Percentiles rank a stretch among this genome's conserved stretches.
Evolutionary conservation across 2,329 filamentous ascomycete genomes (phyloP).

Genomic region (Sphaerulina vaccinii): DNA sequence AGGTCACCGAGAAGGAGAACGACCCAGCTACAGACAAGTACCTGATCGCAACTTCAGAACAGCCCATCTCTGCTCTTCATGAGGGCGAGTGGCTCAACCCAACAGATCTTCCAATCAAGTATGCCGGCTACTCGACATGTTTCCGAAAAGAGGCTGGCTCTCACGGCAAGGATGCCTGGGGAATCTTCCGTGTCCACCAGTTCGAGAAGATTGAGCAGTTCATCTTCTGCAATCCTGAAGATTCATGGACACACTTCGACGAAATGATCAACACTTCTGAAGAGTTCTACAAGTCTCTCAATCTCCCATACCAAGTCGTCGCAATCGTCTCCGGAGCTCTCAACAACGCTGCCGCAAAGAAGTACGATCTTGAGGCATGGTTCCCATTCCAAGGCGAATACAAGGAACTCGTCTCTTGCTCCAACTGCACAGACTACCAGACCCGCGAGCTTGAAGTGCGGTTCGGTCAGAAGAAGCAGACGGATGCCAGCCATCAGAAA

Average conservation of each 20-base stretch:
- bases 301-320: slow-evolving; percentile 86
- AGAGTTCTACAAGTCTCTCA: slow-evolving; percentile 89
- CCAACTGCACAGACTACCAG: slow-evolving; percentile 98
- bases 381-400: slow-evolving; percentile 96
- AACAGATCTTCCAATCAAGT: slow-evolving; percentile 85
- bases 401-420: slow-evolving; percentile 96
- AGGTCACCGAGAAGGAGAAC: slow-evolving; percentile 81
- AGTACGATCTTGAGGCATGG: slow-evolving; percentile 95
- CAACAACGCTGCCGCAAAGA: slow-evolving; percentile 87
- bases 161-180: slow-evolving; percentile 92
- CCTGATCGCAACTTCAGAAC: slow-evolving; percentile 81
- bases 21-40: slow-evolving; percentile 80
- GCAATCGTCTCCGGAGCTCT: slow-evolving; percentile 94
- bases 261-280: slow-evolving; percentile 88
- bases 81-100: slow-evolving; percentile 88
- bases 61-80: slow-evolving; percentile 84
- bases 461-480: slow-evolving; percentile 82
- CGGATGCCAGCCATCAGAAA: slow-evolving; percentile 71
- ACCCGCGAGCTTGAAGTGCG: slow-evolving; percentile 90
- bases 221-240: slow-evolving; percentile 76
- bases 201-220: slow-evolving; percentile 94
- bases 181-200: slow-evolving; percentile 95
- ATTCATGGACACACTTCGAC: slow-evolving; percentile 91
- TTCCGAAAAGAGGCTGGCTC: slow-evolving; percentile 94
- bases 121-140: slow-evolving; percentile 85